Conservation (phyloP, 192 early-diverging fungal genomes). For the Coemansia sp. region DNA sequence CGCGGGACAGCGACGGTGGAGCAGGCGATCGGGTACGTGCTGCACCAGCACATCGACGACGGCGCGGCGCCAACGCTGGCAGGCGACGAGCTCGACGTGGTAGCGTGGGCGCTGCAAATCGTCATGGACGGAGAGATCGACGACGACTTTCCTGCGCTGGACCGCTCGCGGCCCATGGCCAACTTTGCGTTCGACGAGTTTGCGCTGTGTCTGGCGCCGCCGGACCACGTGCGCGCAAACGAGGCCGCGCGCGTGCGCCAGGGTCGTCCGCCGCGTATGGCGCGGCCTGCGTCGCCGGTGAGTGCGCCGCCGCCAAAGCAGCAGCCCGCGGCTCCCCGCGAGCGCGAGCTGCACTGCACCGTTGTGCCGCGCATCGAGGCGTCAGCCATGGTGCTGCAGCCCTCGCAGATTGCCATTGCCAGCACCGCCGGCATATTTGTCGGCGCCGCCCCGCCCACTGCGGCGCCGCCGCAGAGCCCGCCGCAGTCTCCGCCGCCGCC, state of each 20-base stretch:
- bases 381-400: conserved; percentile 33
- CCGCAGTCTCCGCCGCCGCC: background rate
- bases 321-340: background rate
- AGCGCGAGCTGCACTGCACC: conserved; percentile 8
- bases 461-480: background rate
- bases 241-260: conserved; percentile 50
- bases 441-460: conserved; percentile 14
- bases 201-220: conserved; percentile 78
- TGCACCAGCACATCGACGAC: conserved; percentile 85
- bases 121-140: conserved; percentile 95
- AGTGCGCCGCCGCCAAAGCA: conserved; percentile 1
- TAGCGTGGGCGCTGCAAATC: conserved; percentile 86
- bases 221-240: conserved; percentile 65
- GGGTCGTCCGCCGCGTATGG: conserved; percentile 40
- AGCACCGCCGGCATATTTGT: conserved; percentile 43
- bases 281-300: conserved; percentile 23
- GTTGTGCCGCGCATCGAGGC: conserved; percentile 17
- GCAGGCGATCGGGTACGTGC: conserved; percentile 89
- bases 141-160: conserved; percentile 94
- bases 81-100: conserved; percentile 62
- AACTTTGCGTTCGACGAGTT: conserved; percentile 88
- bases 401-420: conserved; percentile 34
- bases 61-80: conserved; percentile 63
- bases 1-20: conserved; percentile 81
- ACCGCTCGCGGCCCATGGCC: conserved; percentile 81